A percentile compares a stretch with the other conserved stretches of the same genome.
Evolutionary conservation across 1,284 basidiomycete genomes (phyloP).

Genomic region (Caloboletus firmus): DNA sequence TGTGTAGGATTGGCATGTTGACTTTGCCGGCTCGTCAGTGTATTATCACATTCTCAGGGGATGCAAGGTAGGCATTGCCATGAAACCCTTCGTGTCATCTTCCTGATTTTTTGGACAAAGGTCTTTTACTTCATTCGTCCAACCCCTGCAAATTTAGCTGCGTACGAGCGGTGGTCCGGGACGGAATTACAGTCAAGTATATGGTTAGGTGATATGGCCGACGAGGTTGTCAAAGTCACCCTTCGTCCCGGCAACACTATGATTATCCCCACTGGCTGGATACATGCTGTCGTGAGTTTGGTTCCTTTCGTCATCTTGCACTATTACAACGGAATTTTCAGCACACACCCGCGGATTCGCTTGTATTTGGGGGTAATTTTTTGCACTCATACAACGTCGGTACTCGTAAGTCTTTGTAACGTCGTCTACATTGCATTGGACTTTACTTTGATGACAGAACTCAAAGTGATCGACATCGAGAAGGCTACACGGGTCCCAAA

Average conservation of each 20-base stretch:
- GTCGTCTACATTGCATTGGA: not conserved
- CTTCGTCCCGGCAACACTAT: conserved; percentile 88
- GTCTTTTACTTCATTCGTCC: conserved; percentile 95
- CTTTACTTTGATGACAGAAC: conserved; percentile 50
- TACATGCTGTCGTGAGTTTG: conserved; percentile 86
- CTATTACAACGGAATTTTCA: conserved; percentile 31
- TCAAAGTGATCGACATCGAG: conserved; percentile 89
- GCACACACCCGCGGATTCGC: conserved; percentile 89
- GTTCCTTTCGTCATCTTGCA: not conserved
- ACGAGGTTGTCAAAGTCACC: conserved; percentile 85
- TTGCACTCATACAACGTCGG: conserved; percentile 80
- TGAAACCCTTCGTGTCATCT: conserved; percentile 11
- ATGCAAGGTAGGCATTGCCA: conserved; percentile 57
- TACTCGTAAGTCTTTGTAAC: conserved; percentile 56
- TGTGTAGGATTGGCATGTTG: conserved; percentile 93
- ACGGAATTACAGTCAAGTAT: conserved; percentile 83
- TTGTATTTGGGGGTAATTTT: conserved; percentile 98
- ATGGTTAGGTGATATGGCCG: conserved; percentile 91
- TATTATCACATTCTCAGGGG: conserved; percentile 90
- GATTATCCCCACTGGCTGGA: conserved; percentile 97
- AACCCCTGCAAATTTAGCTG: conserved; percentile 83
- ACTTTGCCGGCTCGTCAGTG: conserved; percentile 93
- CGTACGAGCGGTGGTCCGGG: conserved; percentile 88
- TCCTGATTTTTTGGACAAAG: conserved; percentile 42
- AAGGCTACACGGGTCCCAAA: conserved; percentile 90